Conservation (phyloP, 73 alveolate genomes). For the Paraurostyla sp. region DNA sequence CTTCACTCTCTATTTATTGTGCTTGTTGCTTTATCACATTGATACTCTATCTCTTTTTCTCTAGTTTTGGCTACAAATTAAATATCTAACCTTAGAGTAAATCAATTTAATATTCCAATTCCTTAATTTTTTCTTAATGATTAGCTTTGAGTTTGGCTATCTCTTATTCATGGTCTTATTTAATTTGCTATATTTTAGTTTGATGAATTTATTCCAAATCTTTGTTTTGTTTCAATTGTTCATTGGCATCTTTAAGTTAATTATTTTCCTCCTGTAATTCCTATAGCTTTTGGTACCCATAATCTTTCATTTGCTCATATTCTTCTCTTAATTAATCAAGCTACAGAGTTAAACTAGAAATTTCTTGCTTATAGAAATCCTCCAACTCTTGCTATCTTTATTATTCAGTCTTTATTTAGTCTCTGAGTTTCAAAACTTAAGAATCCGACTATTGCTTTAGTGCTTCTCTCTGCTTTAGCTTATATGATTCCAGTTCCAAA, state of each 20-base stretch:
- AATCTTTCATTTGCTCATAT: constrained; percentile 14
- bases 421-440: background rate
- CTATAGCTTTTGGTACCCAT: background rate
- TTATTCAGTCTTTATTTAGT: background rate
- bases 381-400: background rate
- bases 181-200: too few species aligned
- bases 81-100: background rate
- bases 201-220: too few species aligned
- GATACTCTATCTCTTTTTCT: background rate
- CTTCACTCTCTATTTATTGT: background rate
- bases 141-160: too few species aligned
- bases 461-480: background rate
- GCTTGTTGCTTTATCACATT: background rate
- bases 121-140: too few species aligned
- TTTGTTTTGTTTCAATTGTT: too few species aligned
- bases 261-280: background rate
- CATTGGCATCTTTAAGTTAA: background rate
- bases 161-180: too few species aligned
- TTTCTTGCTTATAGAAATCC: constrained; percentile 15
- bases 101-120: background rate
- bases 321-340: background rate
- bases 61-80: background rate
- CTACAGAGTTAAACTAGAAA: background rate
- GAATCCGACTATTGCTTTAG: background rate
- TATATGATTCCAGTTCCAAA: background rate